Conservation (phyloP, 805 yeast genomes). For the Myxozyma neglecta region DNA sequence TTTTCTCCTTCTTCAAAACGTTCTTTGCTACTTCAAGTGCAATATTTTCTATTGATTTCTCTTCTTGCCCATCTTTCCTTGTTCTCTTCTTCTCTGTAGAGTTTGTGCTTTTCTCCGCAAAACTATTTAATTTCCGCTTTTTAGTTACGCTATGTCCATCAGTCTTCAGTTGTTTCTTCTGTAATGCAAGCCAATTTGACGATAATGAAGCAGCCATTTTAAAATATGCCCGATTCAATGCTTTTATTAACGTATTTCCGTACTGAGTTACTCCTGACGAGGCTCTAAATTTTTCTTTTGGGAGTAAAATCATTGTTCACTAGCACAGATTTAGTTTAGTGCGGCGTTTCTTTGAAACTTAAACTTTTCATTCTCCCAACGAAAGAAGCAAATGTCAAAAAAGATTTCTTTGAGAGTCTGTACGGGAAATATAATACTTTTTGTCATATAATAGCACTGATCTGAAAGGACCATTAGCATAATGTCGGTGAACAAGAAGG, state of each 20-base stretch:
- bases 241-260: too few species aligned
- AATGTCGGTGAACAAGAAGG: background rate
- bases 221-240: background rate
- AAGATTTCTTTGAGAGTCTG: background rate
- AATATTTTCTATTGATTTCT: background rate
- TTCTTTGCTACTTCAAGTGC: slow-evolving; percentile 1
- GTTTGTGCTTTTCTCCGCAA: background rate
- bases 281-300: slow-evolving; percentile 3
- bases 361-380: background rate
- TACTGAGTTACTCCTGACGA: background rate
- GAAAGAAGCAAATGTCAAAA: background rate
- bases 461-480: background rate
- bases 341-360: background rate
- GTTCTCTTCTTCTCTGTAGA: background rate
- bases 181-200: slow-evolving; percentile 26
- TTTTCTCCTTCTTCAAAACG: background rate
- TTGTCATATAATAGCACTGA: background rate
- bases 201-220: slow-evolving; percentile 17
- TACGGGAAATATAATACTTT: background rate
- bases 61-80: background rate
- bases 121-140: slow-evolving; percentile 1
- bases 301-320: background rate
- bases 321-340: background rate
- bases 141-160: background rate
- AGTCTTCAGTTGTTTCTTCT: background rate